These are phyloP conservation scores for Waltergamsia citrina DNA, from an alignment of 2,329 filamentous ascomycete species.

Conservation along the genomic window DNA sequence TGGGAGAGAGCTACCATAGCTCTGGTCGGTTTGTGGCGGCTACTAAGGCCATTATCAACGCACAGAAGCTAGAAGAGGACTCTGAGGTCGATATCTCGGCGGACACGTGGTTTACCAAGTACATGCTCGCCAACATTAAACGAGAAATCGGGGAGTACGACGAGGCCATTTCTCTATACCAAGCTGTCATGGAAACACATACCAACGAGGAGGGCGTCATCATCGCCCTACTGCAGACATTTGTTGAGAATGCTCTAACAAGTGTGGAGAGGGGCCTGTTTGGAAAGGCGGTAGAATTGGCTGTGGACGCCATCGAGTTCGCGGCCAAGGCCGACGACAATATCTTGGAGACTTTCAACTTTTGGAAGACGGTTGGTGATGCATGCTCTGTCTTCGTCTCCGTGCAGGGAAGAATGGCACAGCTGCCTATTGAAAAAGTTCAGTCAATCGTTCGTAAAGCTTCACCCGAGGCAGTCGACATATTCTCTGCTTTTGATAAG, in stretches of 20 bases:
- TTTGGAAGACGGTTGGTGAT: slow-evolving; percentile 90
- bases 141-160: slow-evolving; percentile 87
- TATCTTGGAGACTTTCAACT: slow-evolving; percentile 70
- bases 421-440: slow-evolving; percentile 53
- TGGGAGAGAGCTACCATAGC: slow-evolving; percentile 96
- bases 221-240: slow-evolving; percentile 79
- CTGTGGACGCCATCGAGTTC: slow-evolving; percentile 57
- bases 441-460: slow-evolving; percentile 46
- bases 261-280: slow-evolving; percentile 77
- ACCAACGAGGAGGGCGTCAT: slow-evolving; percentile 76
- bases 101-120: slow-evolving; percentile 90
- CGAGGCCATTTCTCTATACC: slow-evolving; percentile 69
- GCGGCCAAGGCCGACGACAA: slow-evolving; percentile 50
- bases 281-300: slow-evolving; percentile 68
- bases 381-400: slow-evolving; percentile 77
- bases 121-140: slow-evolving; percentile 93
- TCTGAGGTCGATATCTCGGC: slow-evolving; percentile 39
- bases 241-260: slow-evolving; percentile 71
- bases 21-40: slow-evolving; percentile 92
- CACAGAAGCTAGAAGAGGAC: slow-evolving; percentile 62
- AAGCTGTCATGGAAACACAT: slow-evolving; percentile 57
- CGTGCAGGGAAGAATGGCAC: slow-evolving; percentile 56
- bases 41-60: slow-evolving; percentile 80
- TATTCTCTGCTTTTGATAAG: slow-evolving; percentile 62
- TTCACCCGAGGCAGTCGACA: slow-evolving; percentile 45